phyloP scores from a whole-genome alignment of 2,329 filamentous ascomycete species.

The Ciborinia camelliae region DNA sequence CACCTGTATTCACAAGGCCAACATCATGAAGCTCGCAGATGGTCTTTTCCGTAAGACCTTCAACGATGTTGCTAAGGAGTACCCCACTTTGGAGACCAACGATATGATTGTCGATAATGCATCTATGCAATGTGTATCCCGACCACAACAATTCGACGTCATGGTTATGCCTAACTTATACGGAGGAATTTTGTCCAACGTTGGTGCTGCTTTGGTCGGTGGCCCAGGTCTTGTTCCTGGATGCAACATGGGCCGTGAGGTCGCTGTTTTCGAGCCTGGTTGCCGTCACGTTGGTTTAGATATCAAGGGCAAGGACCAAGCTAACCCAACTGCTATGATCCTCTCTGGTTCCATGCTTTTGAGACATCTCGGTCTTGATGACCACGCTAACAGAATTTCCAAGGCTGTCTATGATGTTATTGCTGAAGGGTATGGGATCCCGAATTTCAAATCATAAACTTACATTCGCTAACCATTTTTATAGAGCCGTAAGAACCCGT shows the following conservation, averaged over 20 bases:
- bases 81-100: slow-evolving; percentile 91
- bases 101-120: slow-evolving; percentile 99
- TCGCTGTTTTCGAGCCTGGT: slow-evolving; percentile 97
- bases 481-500: slow-evolving; percentile 78
- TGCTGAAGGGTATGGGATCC: slow-evolving; percentile 73
- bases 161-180: slow-evolving; percentile 99
- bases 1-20: slow-evolving; percentile 99
- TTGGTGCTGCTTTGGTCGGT: slow-evolving; percentile 93
- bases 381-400: slow-evolving; percentile 97
- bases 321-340: slow-evolving; percentile 94
- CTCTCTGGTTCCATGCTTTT: slow-evolving; percentile 96
- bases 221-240: slow-evolving; percentile 95
- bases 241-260: slow-evolving; percentile 99
- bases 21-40: slow-evolving; percentile 99
- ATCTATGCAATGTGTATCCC: slow-evolving; percentile 97
- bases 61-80: slow-evolving; percentile 89
- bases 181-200: slow-evolving; percentile 98
- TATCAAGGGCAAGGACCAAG: slow-evolving; percentile 99
- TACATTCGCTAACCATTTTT: slow-evolving; percentile 35
- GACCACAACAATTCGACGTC: slow-evolving; percentile 97
- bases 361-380: slow-evolving; percentile 92
- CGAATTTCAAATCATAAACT: not conserved
- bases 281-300: slow-evolving; percentile 99
- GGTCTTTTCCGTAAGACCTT: slow-evolving; percentile 98
- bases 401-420: slow-evolving; percentile 78